Evolutionary conservation across 352 stramenopile genomes (phyloP), one percentile per base, ranked within the genome.

Genomic region (Pythium folliculosum): DNA sequence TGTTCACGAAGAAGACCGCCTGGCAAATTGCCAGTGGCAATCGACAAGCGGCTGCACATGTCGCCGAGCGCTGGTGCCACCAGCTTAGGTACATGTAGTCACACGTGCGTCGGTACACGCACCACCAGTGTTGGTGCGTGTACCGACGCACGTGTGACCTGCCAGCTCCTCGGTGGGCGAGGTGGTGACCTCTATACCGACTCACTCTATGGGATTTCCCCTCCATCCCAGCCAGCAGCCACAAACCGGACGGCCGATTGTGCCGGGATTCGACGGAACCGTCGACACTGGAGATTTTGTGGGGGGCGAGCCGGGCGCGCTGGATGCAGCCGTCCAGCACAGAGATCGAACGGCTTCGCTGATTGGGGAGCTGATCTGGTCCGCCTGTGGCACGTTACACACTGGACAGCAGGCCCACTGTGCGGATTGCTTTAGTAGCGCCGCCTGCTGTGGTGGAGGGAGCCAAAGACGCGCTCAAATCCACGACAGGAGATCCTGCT

Each of bases 331-430:
- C 44, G 19, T 27, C 21, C 19, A 27, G 44, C 17, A n/a, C 44
- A 50, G 44, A 50, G 44, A 50, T 25, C n/a, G 44, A 50, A 27
- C 44, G 44, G 44, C 21, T 50, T 50, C 19, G 44, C 44, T 23
- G 44, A 50, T 50, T 50, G 17, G 17, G n/a, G 40, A 22, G 44
- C 44, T 50, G 44, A 50, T 50, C 44, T 50, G 44, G 44, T 50
- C 44, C 44, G 44, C 23, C 21, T 27, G 3, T 7, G 23, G 17
- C 5, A 14, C 44, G n/a, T 50, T 50, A 50, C 44, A 27, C 44
- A 50, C 44, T 6, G 13, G 44, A 2, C 44, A 50, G n/a, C 8
- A 7, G 27, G 44, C 44, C 21, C 19, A 50, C 44, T 50, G 44
- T 50, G 44, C 3, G 19, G 44, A 50, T 50, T 23, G 44, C n/a